Percentiles rank a stretch among this genome's conserved stretches.
phyloP scores from a whole-genome alignment of 2,329 filamentous ascomycete species.

The Aspergillus versicolor region DNA sequence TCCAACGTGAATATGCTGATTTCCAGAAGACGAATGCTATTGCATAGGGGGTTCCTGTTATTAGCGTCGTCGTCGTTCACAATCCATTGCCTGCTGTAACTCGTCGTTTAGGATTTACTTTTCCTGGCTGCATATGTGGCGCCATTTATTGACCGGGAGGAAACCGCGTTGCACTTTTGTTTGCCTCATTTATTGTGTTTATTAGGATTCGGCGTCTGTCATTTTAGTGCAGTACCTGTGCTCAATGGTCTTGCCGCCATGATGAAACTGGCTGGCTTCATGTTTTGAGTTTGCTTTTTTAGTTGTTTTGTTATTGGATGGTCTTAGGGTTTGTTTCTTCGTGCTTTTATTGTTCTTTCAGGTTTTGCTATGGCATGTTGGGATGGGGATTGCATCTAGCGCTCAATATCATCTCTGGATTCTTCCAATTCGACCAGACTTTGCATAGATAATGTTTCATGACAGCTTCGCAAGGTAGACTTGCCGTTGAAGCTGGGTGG shows the following conservation, averaged over 20 bases:
- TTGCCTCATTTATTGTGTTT: not conserved
- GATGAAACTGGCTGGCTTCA: constrained; percentile 7
- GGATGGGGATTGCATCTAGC: not conserved
- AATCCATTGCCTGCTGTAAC: not conserved
- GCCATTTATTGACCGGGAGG: not conserved
- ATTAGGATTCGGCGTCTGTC: not conserved
- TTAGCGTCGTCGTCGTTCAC: not conserved
- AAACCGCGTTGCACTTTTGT: not conserved
- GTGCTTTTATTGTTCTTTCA: not conserved
- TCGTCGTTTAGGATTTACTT: not conserved
- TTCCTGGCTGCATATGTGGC: not conserved
- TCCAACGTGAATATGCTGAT: constrained; percentile 16
- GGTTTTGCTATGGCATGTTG: not conserved
- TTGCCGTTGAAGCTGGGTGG: not conserved
- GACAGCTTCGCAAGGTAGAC: too few species aligned
- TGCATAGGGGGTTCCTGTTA: constrained; percentile 3
- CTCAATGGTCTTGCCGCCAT: not conserved
- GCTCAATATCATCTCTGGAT: not conserved
- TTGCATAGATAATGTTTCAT: not conserved
- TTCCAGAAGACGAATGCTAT: constrained; percentile 13
- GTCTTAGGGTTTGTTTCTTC: not conserved
- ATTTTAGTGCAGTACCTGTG: not conserved
- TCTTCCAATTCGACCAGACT: not conserved
- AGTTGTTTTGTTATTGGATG: not conserved
- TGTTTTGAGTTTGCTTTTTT: not conserved